Evolutionary conservation across 805 yeast species (phyloP).

Genomic region (Metschnikowia noctiluminum): DNA sequence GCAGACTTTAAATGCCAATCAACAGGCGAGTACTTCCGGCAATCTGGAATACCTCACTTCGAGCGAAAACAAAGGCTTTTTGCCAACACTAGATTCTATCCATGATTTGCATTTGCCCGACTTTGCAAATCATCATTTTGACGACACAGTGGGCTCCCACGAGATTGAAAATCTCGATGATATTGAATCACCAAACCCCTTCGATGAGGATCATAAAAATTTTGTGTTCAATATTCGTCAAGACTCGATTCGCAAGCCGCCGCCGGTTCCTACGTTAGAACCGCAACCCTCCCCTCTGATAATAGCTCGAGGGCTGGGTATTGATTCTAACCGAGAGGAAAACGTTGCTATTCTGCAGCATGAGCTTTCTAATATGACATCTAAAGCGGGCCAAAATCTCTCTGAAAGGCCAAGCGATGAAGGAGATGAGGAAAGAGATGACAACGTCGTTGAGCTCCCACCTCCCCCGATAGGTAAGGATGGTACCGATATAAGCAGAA

Average conservation of each 20-base stretch:
- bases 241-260: constrained; percentile 37
- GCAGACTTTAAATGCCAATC: not conserved
- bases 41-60: constrained; percentile 6
- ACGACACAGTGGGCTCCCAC: not conserved
- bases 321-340: not conserved
- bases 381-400: too few species aligned
- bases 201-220: constrained; percentile 11
- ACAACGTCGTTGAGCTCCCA: too few species aligned
- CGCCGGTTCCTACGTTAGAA: constrained; percentile 11
- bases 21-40: not conserved
- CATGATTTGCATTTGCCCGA: constrained; percentile 28
- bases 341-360: too few species aligned
- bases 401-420: too few species aligned
- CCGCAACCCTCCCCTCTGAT: not conserved
- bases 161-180: not conserved
- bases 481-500: constrained; percentile 20
- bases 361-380: too few species aligned
- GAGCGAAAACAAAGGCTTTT: constrained; percentile 3
- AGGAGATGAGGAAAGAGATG: too few species aligned
- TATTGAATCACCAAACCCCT: not conserved
- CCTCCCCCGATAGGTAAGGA: not conserved
- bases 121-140: constrained; percentile 21
- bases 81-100: constrained; percentile 24
- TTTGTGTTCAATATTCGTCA: constrained; percentile 11
- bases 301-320: not conserved